These are phyloP conservation scores for Plasmodium knowlesi DNA, from an alignment of 169 alveolate species.

Conservation along the genomic window DNA sequence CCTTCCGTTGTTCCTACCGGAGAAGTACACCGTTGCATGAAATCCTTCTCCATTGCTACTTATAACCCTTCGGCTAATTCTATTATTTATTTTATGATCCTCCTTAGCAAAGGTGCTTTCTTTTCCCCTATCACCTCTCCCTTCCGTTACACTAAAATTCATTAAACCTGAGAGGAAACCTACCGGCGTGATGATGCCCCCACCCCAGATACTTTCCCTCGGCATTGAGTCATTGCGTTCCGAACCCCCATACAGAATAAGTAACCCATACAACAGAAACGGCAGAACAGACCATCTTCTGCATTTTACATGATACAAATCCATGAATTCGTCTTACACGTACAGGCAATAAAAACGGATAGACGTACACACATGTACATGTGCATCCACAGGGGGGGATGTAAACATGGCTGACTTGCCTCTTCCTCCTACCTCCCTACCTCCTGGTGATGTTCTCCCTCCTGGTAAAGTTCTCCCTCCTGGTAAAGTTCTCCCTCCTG, in stretches of 20 bases:
- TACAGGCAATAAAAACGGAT: slow-evolving; percentile 7
- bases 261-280: neutral
- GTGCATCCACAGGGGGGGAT: neutral
- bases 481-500: too few relatives aligned
- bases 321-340: slow-evolving; percentile 43
- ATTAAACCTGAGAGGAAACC: neutral
- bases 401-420: neutral
- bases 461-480: too few relatives aligned
- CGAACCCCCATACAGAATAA: neutral
- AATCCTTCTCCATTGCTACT: neutral
- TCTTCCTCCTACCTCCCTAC: neutral
- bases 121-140: neutral
- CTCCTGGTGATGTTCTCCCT: neutral
- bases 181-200: neutral
- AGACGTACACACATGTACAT: neutral
- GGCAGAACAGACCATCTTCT: neutral
- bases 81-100: neutral
- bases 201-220: neutral
- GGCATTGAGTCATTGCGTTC: neutral
- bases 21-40: neutral
- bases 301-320: slow-evolving; percentile 33
- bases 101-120: neutral
- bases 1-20: neutral
- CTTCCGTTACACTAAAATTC: neutral
- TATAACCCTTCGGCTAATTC: neutral